Evolutionary conservation across 257 asterid genomes (phyloP), one percentile per base, ranked within the genome.

Genomic region (Verbascum thapsus): DNA sequence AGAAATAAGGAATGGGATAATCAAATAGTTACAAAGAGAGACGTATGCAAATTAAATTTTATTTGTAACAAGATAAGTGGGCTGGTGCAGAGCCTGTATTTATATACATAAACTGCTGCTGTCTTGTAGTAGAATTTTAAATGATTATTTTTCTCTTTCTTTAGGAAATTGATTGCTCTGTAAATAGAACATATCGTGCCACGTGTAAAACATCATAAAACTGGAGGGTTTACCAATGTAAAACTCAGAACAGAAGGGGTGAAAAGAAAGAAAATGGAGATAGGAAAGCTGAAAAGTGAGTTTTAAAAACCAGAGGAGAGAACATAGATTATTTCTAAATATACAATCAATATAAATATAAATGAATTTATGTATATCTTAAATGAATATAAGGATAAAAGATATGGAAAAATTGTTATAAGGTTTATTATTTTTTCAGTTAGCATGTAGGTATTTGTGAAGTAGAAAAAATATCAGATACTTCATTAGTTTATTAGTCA

Each of bases 11-110:
- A 40, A 30, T 15, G 61, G 54, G 68, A 42, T n/a, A 34, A 63
- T 71, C n/a, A 19, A 41, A 47, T 63, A 57, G 69, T 40, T 63
- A 43, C 45, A 69, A 35, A 47, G 50, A 76, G 50, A 44, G 61
- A 35, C 67, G 72, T 70, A 65, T 15, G 79, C 57, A 55, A 53
- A 64, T 72, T 45, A 65, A 68, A 72, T 65, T 19, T 60, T 54
- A 61, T 74, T 71, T 2, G 83, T 53, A 61, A 64, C 61, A 64
- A 56, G 57, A 72, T 68, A 53, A 76, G 71, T 71, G 72, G 80
- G 80, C 79, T 63, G 72, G 63, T 69, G 81, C 76, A 53, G 76
- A 67, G 60, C 71, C 71, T 66, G 35, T 54, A 26, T 26, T 1
- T 26, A 26, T 54, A 37, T 74, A 34, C 70, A 59, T 53, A 66